Evolutionary conservation across 345 rosid genomes (phyloP).

Genomic region (Salix exigua): DNA sequence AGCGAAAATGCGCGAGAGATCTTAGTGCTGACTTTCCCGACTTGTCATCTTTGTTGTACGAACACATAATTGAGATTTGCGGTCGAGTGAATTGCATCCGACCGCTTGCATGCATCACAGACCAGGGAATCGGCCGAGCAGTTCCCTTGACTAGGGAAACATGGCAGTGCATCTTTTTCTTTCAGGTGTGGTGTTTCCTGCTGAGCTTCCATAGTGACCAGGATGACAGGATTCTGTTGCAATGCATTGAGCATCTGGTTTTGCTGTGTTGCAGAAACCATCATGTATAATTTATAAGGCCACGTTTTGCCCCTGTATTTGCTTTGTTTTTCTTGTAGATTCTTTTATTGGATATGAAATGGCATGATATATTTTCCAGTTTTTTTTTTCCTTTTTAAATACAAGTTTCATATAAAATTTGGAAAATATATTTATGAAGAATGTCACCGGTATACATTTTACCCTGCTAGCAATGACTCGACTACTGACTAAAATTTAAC

Average conservation of each 20-base stretch:
- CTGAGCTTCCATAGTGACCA: neutral
- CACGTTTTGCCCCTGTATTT: neutral
- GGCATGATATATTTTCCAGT: neutral
- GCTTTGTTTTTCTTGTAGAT: neutral
- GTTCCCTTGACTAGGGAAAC: neutral
- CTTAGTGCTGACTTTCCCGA: slow-evolving; percentile 20
- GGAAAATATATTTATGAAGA: no score
- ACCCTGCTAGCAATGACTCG: no score
- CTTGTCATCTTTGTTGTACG: neutral
- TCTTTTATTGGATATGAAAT: neutral
- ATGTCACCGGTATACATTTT: no score
- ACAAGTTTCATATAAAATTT: no score
- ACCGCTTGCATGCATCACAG: neutral
- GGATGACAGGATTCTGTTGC: neutral
- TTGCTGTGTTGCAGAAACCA: slow-evolving; percentile 1
- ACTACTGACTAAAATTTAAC: no score
- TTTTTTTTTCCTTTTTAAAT: no score
- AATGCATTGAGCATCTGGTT: neutral
- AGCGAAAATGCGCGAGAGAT: slow-evolving; percentile 80
- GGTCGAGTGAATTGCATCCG: neutral
- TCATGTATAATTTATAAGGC: neutral
- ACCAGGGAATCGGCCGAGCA: neutral
- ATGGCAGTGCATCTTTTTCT: neutral
- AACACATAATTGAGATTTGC: neutral
- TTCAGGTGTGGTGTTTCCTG: neutral